These are phyloP conservation scores for Pleurotus giganteus DNA, from an alignment of 768 basidiomycete genomes.

Conservation along the genomic window DNA sequence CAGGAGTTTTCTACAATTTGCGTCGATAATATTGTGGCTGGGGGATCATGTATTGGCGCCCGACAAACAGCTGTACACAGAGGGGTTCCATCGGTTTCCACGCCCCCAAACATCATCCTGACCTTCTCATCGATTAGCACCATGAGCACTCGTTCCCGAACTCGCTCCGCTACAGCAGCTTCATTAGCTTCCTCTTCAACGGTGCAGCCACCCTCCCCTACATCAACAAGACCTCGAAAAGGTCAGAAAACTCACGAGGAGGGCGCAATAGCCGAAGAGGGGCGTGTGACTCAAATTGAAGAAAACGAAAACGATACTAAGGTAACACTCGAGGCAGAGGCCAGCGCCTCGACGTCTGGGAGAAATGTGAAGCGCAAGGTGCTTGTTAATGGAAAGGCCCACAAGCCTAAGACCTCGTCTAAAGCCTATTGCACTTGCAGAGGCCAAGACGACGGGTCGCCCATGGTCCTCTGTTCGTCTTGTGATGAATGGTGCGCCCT, in stretches of 20 bases:
- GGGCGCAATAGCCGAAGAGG: background rate
- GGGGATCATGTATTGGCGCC: background rate
- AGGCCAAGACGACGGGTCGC: conserved; percentile 71
- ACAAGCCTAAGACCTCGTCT: conserved; percentile 15
- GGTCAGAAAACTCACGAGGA: conserved; percentile 2
- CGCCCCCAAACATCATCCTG: background rate
- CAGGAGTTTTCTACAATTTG: no score
- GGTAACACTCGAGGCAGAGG: conserved; percentile 19
- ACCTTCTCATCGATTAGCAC: conserved; percentile 4
- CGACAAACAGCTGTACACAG: background rate
- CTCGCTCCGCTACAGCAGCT: conserved; percentile 31
- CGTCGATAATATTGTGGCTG: no score
- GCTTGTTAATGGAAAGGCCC: background rate
- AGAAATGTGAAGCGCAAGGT: conserved; percentile 18
- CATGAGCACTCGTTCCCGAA: conserved; percentile 49
- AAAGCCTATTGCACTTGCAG: conserved; percentile 60
- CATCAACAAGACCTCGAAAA: conserved; percentile 7
- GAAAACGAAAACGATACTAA: conserved; percentile 25
- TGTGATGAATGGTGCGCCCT: conserved; percentile 71
- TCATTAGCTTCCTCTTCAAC: conserved; percentile 16
- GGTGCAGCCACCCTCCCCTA: background rate
- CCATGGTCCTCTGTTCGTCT: conserved; percentile 74
- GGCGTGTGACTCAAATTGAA: conserved; percentile 12
- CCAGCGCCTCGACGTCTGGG: conserved; percentile 9
- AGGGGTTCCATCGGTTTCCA: background rate